Base-by-base conservation (phyloP, 768 basidiomycete genomes). In the Amanita fuliginea region DNA sequence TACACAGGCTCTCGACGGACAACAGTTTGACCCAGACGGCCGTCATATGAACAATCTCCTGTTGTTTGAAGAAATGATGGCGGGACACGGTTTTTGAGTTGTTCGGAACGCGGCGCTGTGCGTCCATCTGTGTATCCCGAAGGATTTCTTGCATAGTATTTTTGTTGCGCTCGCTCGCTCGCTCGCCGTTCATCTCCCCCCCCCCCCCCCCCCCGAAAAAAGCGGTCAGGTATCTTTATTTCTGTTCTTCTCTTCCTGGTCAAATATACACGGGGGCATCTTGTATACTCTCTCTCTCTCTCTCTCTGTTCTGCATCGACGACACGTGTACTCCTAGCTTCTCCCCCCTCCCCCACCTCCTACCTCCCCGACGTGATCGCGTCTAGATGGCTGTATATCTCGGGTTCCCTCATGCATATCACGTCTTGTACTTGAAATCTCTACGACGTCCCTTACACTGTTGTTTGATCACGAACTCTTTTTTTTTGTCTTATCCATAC, bases 51-150 rank as follows among this genome's bases (percentile, higher is more conserved):
- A 43, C 34, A 53, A 55, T 36, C 52, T 67, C 33, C 48, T 69
- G 41, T 62, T 59, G 47, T 72, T 72, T 56, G 70, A 72, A 55
- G 69, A 72, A 53, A 65, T 72, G 65, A 67, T 74, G 64, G 59
- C 66, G 37, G 65, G 67, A 34, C 62, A 59, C 51, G 56, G 58
- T 34, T 66, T 64, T 55, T 62, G 58, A 62, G 49, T 24, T 32
- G 41, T 28, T n/a, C 4, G 33, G 41, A 50, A 43, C 26, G 36
- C 30, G 33, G 39, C 49, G 49, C 49, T 50, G 49, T 35, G 49
- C 49, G 22, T 24, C 22, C 5, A 5, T 24, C 5, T 24, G n/a
- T n/a, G n/a, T n/a, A n/a, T n/a, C n/a, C n/a, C n/a, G n/a, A n/a
- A n/a, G n/a, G n/a, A n/a, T n/a, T n/a, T n/a, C n/a, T n/a, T n/a